Base-by-base conservation (phyloP, 2,329 filamentous ascomycete species). In the Hysterium pulicare region DNA sequence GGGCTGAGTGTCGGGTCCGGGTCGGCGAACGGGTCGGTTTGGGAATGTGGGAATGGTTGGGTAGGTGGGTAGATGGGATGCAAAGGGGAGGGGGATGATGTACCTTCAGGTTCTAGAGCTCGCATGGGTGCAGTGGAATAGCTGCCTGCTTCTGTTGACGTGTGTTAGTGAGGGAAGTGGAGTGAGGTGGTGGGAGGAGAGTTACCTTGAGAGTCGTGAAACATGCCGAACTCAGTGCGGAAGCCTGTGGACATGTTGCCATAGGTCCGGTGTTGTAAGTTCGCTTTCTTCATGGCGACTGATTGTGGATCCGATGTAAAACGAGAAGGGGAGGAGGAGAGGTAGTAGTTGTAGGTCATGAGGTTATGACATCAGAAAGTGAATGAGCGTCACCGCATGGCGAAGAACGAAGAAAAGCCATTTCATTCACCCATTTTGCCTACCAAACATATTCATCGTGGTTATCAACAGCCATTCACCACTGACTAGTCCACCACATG, bases 401-500 rank as follows among this genome's bases (percentile, higher is more conserved):
- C 8, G 15, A 34, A 9, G 32, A 34, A 16, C 7, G 24, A 28
- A 28, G 24, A 28, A 28, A 13, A 28, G 7, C 24, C 7, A 28
- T 28, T 28, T 8, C 24, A 13, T 28, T 28, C 24, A 24, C 33
- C 36, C 33, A 15, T 24, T 28, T 23, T 22, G 16, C 34, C 34
- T 21, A 28, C 24, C 24, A 13, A 28, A 13, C 13, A 7, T 28
- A 28, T 8, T 15, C 32, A n/a, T n/a, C n/a, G n/a, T n/a, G n/a
- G n/a, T n/a, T n/a, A n/a, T n/a, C n/a, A n/a, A n/a, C n/a, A n/a
- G n/a, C n/a, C n/a, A n/a, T 15, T 42, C 33, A 31, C 20, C 22
- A 36, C 21, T 9, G 24, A n/a, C 33, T 32, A 16, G 24, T 22
- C 33, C 36, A 34, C 56, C 67, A 69, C 44, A 63, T 39, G 50